phyloP scores from a whole-genome alignment of 164 flowering plant genomes.

The Piper longum region DNA sequence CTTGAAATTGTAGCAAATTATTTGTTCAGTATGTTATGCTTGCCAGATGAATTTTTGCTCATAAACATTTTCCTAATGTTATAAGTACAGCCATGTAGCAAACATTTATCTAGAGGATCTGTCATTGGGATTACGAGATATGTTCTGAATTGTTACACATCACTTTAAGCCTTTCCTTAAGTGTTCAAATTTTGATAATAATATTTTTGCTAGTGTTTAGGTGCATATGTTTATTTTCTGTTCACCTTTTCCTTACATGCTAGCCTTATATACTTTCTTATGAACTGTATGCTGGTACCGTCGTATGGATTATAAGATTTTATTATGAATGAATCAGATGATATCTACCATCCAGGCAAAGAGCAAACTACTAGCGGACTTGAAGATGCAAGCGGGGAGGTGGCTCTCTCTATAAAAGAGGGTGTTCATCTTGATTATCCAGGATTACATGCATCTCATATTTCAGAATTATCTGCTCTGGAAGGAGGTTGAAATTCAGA shows the following conservation, averaged over 20 bases:
- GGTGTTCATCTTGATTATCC: constrained; percentile 1
- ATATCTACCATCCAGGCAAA: constrained; percentile 28
- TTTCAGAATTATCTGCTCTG: background rate
- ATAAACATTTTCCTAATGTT: no score
- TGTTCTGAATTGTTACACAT: no score
- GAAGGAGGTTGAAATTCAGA: background rate
- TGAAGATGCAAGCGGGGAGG: constrained; percentile 8
- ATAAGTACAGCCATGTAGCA: no score
- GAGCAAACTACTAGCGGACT: constrained; percentile 10
- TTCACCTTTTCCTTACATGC: background rate
- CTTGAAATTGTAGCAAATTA: no score
- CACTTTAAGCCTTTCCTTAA: background rate
- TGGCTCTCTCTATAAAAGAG: constrained; percentile 2
- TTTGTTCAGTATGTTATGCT: no score
- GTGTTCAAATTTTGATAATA: background rate
- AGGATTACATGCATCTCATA: background rate
- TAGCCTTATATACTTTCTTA: background rate
- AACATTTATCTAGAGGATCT: no score
- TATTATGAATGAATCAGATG: constrained; percentile 22
- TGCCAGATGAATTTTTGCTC: no score
- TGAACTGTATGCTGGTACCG: background rate
- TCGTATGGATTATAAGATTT: background rate
- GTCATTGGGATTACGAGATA: no score
- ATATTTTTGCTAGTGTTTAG: background rate
- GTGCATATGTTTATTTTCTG: background rate